Evolutionary conservation across 768 basidiomycete species (phyloP).

Genomic region (Mycena galericulata): DNA sequence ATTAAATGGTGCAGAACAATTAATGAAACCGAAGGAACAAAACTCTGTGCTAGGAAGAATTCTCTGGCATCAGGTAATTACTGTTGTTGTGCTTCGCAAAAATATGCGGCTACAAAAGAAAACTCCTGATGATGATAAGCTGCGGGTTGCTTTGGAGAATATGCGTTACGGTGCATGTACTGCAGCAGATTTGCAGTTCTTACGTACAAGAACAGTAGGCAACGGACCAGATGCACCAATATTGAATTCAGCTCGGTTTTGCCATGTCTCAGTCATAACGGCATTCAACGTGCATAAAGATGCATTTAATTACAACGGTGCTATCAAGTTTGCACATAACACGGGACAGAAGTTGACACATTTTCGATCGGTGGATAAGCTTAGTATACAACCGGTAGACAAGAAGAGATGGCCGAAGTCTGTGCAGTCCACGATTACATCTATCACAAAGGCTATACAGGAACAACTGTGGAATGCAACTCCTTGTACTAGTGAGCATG

Average conservation of each 20-base stretch:
- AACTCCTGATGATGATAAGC: constrained; percentile 35
- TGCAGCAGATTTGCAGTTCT: constrained; percentile 48
- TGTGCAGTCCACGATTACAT: neutral
- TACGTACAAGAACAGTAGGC: constrained; percentile 41
- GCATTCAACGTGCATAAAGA: constrained; percentile 45
- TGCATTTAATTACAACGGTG: constrained; percentile 45
- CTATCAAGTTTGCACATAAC: constrained; percentile 46
- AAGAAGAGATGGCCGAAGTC: neutral
- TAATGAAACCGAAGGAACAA: constrained; percentile 28
- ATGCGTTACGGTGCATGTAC: constrained; percentile 46
- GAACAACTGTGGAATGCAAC: neutral
- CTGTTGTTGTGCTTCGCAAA: constrained; percentile 46
- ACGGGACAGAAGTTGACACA: constrained; percentile 35
- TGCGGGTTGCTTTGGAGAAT: constrained; percentile 36
- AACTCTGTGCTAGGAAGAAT: constrained; percentile 42
- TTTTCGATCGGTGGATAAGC: constrained; percentile 37
- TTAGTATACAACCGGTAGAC: neutral
- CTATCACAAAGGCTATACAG: neutral
- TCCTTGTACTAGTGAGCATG: too few species aligned
- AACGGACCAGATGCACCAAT: constrained; percentile 14
- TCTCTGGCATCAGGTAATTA: constrained; percentile 48
- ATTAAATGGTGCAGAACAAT: neutral
- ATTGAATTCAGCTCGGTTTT: constrained; percentile 32
- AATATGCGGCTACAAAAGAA: constrained; percentile 50
- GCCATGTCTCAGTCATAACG: constrained; percentile 51